A percentile compares a stretch with the other conserved stretches of the same genome.
These are phyloP conservation scores for Hygrophoropsis aurantiaca DNA, from an alignment of 768 basidiomycete species.

Conservation along the genomic window DNA sequence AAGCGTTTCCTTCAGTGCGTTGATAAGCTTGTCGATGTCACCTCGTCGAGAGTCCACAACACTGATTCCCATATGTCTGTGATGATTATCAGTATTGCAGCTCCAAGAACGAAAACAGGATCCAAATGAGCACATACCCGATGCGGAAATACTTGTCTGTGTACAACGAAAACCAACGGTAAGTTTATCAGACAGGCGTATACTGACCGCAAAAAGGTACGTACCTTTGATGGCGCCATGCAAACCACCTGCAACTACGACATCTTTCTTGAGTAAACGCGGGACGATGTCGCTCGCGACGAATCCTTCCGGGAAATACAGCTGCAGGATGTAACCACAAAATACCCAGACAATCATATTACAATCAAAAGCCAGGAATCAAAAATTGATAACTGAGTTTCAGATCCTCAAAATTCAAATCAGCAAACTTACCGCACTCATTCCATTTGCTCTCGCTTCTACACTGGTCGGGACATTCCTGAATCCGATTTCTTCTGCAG, in stretches of 20 bases:
- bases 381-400: no score
- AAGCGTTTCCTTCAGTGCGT: slow-evolving; percentile 61
- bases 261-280: slow-evolving; percentile 63
- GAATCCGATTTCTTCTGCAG: slow-evolving; percentile 66
- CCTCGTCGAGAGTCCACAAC: slow-evolving; percentile 68
- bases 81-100: slow-evolving; percentile 2
- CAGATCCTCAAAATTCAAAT: neutral
- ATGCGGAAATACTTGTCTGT: slow-evolving; percentile 90
- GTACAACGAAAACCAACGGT: slow-evolving; percentile 6
- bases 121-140: slow-evolving; percentile 51
- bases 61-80: slow-evolving; percentile 88
- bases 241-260: slow-evolving; percentile 87
- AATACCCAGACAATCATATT: slow-evolving; percentile 1
- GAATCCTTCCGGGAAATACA: slow-evolving; percentile 86
- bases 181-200: slow-evolving; percentile 1
- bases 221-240: slow-evolving; percentile 81
- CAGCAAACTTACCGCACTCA: slow-evolving; percentile 71
- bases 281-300: slow-evolving; percentile 75
- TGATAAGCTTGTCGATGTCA: slow-evolving; percentile 74
- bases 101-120: slow-evolving; percentile 1
- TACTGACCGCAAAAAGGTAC: slow-evolving; percentile 9
- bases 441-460: slow-evolving; percentile 81
- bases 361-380: neutral
- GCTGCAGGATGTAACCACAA: slow-evolving; percentile 29
- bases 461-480: slow-evolving; percentile 65